Evolutionary conservation across 2,329 filamentous ascomycete species (phyloP), one percentile per base, ranked within the genome.

Genomic region (Chaetomiaceae sp.): DNA sequence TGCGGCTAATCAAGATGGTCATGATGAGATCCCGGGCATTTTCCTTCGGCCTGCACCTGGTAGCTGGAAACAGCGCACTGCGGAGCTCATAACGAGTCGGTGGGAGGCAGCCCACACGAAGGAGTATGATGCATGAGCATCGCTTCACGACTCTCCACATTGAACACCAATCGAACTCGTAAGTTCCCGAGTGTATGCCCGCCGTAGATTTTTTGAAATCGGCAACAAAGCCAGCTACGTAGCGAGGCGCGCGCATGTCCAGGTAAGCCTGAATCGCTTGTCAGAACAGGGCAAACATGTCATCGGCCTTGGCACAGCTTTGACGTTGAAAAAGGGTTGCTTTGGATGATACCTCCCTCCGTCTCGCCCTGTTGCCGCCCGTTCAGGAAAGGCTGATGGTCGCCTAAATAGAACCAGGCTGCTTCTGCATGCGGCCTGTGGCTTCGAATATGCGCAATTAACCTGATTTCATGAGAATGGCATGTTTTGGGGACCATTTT

Each of bases 1-100:
- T 51, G 57, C 49, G 58, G 53, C 55, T 62, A 62, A 62, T 63
- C 51, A 44, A 63, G 43, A 61, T 55, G 57, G 57, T 61, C 43
- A 59, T 54, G 56, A 59, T 48, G 32, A 41, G 27, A 21, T 20
- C 30, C 11, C 13, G 36, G 36, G 13, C 16, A 27, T 38, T 4
- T 21, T n/a, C 10, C n/a, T 16, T 38, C 6, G 13, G 3, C 2
- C 34, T 37, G n/a, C 36, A 8, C 9, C 7, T 16, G 11, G 16
- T 4, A n/a, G n/a, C 38, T 3, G 48, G 23, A 25, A 34, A 45
- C 25, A 44, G 16, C 41, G 41, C 41, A 44, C 27, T 32, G 27
- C 27, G 41, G n/a, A n/a, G n/a, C n/a, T n/a, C n/a, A n/a, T n/a
- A n/a, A n/a, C n/a, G n/a, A n/a, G n/a, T n/a, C n/a, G n/a, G n/a